These are phyloP conservation scores for Plasmodium relictum DNA, from an alignment of 169 alveolate species.

Conservation along the genomic window DNA sequence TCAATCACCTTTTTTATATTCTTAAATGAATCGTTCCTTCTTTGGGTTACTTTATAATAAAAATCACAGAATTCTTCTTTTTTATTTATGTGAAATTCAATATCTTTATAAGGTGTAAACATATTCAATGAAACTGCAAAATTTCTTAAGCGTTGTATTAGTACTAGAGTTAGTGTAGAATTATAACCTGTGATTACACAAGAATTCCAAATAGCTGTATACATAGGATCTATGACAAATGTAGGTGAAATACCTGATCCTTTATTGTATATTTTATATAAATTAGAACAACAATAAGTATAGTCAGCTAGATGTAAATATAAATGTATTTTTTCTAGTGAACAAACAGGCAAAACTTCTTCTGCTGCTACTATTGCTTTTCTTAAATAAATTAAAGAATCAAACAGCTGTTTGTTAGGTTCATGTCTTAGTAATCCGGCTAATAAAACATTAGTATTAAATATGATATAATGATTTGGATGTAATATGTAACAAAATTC, in stretches of 20 bases:
- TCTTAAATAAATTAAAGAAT: slow-evolving; percentile 82
- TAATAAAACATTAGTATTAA: slow-evolving; percentile 86
- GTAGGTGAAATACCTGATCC: slow-evolving; percentile 52
- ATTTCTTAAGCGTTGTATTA: slow-evolving; percentile 81
- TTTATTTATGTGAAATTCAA: slow-evolving; percentile 69
- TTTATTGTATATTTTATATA: slow-evolving; percentile 58
- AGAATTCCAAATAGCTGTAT: slow-evolving; percentile 86
- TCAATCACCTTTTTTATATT: slow-evolving; percentile 28
- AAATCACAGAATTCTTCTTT: slow-evolving; percentile 78
- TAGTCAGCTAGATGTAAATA: slow-evolving; percentile 87
- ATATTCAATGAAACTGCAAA: slow-evolving; percentile 80
- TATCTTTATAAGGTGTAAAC: slow-evolving; percentile 81
- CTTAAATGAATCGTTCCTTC: slow-evolving; percentile 73
- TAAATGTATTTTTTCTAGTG: slow-evolving; percentile 89
- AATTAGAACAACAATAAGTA: slow-evolving; percentile 78
- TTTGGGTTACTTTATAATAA: slow-evolving; percentile 79
- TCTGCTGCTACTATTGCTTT: slow-evolving; percentile 89
- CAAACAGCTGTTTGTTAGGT: slow-evolving; percentile 82
- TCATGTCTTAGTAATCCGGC: slow-evolving; percentile 88
- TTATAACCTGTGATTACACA: slow-evolving; percentile 81
- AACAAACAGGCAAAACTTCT: slow-evolving; percentile 87
- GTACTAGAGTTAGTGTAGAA: slow-evolving; percentile 78
- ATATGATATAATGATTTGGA: slow-evolving; percentile 88
- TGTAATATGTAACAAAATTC: slow-evolving; percentile 87
- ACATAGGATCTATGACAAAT: slow-evolving; percentile 81